A percentile compares a stretch with the other conserved stretches of the same genome.
phyloP scores from a whole-genome alignment of 768 basidiomycete species.

The Lactifluus rugatus region DNA sequence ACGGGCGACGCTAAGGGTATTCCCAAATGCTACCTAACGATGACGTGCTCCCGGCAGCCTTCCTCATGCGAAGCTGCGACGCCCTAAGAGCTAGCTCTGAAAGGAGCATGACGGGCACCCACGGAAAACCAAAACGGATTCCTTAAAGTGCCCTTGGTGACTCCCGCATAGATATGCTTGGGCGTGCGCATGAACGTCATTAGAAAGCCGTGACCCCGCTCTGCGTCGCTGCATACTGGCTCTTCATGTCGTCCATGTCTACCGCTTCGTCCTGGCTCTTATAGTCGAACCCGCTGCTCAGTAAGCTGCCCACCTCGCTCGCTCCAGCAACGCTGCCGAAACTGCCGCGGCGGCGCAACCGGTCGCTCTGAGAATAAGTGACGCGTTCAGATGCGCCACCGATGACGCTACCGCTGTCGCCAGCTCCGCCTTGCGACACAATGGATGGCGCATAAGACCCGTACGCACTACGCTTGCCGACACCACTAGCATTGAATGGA shows the following conservation, averaged over 20 bases:
- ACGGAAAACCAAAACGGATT: not conserved
- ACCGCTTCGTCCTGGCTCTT: conserved; percentile 81
- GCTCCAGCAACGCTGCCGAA: conserved; percentile 68
- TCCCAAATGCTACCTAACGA: not conserved
- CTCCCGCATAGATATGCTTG: not conserved
- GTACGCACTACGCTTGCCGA: conserved; percentile 57
- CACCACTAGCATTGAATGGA: conserved; percentile 60
- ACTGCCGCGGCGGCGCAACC: conserved; percentile 67
- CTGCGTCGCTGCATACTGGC: conserved; percentile 80
- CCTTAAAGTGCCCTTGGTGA: not conserved
- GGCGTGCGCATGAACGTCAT: conserved; percentile 15
- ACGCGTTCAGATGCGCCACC: conserved; percentile 40
- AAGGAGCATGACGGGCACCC: not conserved
- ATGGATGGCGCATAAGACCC: conserved; percentile 85
- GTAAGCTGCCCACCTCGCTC: conserved; percentile 62
- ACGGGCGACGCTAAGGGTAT: not conserved
- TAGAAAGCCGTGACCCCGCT: conserved; percentile 81
- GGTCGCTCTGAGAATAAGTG: conserved; percentile 86
- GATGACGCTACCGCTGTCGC: conserved; percentile 41
- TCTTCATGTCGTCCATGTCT: conserved; percentile 81
- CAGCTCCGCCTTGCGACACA: conserved; percentile 82
- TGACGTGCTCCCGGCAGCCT: not conserved
- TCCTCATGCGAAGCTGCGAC: conserved; percentile 7
- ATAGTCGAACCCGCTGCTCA: conserved; percentile 63
- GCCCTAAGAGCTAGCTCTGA: conserved; percentile 2